These are phyloP conservation scores for Theileria equi DNA, from an alignment of 169 alveolate species.

Conservation along the genomic window DNA sequence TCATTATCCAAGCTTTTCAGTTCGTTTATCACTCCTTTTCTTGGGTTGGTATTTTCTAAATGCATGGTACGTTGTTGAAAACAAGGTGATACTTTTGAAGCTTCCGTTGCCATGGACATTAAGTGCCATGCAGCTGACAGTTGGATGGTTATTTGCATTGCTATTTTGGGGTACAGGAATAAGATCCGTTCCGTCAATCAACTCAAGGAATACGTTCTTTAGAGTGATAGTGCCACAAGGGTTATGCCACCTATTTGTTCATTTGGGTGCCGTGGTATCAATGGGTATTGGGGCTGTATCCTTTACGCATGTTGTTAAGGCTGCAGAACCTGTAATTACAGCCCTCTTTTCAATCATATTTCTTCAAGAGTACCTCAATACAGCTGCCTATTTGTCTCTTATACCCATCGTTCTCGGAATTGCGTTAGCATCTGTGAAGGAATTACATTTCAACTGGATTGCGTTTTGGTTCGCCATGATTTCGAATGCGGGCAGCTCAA, in stretches of 20 bases:
- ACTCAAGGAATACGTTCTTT: slow-evolving; percentile 50
- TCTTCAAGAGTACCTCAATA: slow-evolving; percentile 59
- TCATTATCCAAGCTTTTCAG: slow-evolving; percentile 1
- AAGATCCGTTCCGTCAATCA: slow-evolving; percentile 51
- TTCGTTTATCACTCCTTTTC: slow-evolving; percentile 2
- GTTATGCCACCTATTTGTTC: slow-evolving; percentile 75
- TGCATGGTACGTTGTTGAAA: slow-evolving; percentile 73
- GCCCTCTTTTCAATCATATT: slow-evolving; percentile 71
- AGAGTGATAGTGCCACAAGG: slow-evolving; percentile 73
- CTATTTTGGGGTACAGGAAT: slow-evolving; percentile 58
- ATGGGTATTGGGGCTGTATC: slow-evolving; percentile 82
- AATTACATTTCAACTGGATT: slow-evolving; percentile 71
- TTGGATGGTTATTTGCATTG: slow-evolving; percentile 67
- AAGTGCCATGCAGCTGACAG: slow-evolving; percentile 69
- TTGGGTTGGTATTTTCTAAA: slow-evolving; percentile 76
- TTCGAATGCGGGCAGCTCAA: slow-evolving; percentile 77
- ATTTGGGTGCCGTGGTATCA: slow-evolving; percentile 79
- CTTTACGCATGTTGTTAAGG: slow-evolving; percentile 80
- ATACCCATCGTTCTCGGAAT: slow-evolving; percentile 77
- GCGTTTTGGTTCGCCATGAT: slow-evolving; percentile 78
- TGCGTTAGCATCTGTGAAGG: slow-evolving; percentile 74
- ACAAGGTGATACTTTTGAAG: slow-evolving; percentile 67
- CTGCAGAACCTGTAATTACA: slow-evolving; percentile 81
- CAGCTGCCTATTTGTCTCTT: slow-evolving; percentile 68
- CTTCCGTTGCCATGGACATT: slow-evolving; percentile 76